phyloP scores from a whole-genome alignment of 495 filamentous ascomycete species.

The Wilcoxina mikolae region DNA sequence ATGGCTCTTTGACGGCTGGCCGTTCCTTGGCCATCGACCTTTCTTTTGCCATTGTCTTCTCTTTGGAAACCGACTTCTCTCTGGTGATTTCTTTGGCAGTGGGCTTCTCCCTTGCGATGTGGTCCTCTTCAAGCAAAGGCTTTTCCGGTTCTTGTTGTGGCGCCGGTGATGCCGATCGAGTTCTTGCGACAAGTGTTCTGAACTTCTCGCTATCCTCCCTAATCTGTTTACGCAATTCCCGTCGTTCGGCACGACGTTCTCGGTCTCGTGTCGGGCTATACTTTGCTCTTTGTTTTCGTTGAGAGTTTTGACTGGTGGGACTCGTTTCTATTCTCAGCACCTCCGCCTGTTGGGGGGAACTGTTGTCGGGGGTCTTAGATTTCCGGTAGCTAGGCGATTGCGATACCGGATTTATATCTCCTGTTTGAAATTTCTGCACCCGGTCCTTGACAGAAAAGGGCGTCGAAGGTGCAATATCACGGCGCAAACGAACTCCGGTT shows the following conservation, averaged over 20 bases:
- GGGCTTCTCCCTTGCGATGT: not conserved
- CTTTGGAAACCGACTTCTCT: not conserved
- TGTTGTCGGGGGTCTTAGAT: not conserved
- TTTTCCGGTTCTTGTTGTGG: not conserved
- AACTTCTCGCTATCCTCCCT: constrained; percentile 2
- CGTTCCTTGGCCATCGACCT: not conserved
- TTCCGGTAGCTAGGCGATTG: not conserved
- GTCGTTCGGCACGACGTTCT: constrained; percentile 3
- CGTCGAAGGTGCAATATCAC: not conserved
- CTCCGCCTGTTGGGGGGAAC: not conserved
- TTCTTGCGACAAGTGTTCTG: not conserved
- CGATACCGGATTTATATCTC: not conserved
- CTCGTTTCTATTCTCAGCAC: not conserved
- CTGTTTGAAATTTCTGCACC: not conserved
- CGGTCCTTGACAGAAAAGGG: not conserved
- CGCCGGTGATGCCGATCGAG: constrained; percentile 1
- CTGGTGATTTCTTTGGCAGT: not conserved
- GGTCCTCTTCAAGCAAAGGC: not conserved
- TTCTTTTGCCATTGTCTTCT: not conserved
- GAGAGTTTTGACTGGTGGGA: not conserved
- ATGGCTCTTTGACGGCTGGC: not conserved
- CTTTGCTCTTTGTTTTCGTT: not conserved
- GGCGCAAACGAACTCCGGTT: not conserved
- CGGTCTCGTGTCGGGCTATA: constrained; percentile 6
- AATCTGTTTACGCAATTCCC: constrained; percentile 1